Evolutionary conservation across 2,329 filamentous ascomycete genomes (phyloP).

Genomic region (Alternaria burnsii): DNA sequence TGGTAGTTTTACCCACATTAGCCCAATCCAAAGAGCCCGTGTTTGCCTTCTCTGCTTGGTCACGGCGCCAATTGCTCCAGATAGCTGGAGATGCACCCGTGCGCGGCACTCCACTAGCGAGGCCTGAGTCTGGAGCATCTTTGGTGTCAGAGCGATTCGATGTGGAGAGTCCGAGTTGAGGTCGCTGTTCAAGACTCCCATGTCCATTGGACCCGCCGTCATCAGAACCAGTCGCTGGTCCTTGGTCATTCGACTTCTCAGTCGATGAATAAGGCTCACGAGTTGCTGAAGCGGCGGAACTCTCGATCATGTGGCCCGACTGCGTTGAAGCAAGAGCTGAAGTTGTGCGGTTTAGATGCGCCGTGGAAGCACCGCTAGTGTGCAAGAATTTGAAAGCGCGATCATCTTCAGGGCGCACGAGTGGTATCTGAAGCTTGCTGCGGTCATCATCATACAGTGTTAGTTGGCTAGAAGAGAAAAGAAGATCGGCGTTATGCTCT

Average conservation of each 20-base stretch:
- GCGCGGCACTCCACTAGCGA: slow-evolving; percentile 31
- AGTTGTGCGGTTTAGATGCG: slow-evolving; percentile 9
- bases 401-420: slow-evolving; percentile 92
- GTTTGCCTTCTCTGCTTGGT: slow-evolving; percentile 46
- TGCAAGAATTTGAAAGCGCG: slow-evolving; percentile 78
- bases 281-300: slow-evolving; percentile 1
- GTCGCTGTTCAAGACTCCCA: slow-evolving; percentile 45
- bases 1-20: slow-evolving; percentile 64
- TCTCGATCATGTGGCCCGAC: slow-evolving; percentile 5
- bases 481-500: slow-evolving; percentile 84
- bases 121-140: slow-evolving; percentile 30
- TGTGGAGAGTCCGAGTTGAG: slow-evolving; percentile 28
- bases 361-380: slow-evolving; percentile 52
- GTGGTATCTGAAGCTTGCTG: slow-evolving; percentile 86
- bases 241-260: slow-evolving; percentile 25
- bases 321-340: slow-evolving; percentile 12
- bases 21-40: slow-evolving; percentile 59
- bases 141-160: slow-evolving; percentile 31
- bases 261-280: slow-evolving; percentile 12
- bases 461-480: slow-evolving; percentile 92
- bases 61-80: slow-evolving; percentile 60
- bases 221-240: slow-evolving; percentile 34
- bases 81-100: slow-evolving; percentile 54
- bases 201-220: slow-evolving; percentile 40
- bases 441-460: slow-evolving; percentile 86